Percentiles rank a stretch among this genome's conserved stretches.
Evolutionary conservation across 352 stramenopile genomes (phyloP).

Genomic region (Phytophthora citricola): DNA sequence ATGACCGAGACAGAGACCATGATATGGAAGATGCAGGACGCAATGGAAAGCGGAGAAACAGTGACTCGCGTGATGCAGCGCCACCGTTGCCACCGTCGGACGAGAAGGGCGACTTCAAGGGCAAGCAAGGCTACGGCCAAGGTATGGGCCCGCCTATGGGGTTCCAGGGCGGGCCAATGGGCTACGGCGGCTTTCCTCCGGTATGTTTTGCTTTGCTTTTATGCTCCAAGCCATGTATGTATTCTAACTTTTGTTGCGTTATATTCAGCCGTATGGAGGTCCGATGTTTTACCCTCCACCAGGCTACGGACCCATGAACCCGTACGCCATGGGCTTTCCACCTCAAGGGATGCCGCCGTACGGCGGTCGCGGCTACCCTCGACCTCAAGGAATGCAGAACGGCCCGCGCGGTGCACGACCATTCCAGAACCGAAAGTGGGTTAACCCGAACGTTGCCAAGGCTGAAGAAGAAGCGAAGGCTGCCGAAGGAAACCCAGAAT

Average conservation of each 20-base stretch:
- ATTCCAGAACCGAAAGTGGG: conserved; percentile 87
- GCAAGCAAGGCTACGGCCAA: conserved; percentile 37
- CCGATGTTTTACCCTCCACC: conserved; percentile 82
- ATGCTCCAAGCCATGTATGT: not conserved
- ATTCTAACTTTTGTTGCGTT: conserved; percentile 19
- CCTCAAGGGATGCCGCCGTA: conserved; percentile 61
- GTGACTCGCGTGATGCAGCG: conserved; percentile 24
- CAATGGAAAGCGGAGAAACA: conserved; percentile 37
- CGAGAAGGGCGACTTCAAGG: conserved; percentile 24
- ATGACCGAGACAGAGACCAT: conserved; percentile 32
- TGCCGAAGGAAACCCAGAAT: conserved; percentile 32
- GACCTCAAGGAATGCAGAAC: conserved; percentile 32
- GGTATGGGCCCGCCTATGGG: conserved; percentile 52
- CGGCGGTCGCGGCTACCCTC: conserved; percentile 39
- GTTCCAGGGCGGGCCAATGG: conserved; percentile 68
- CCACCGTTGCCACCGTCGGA: conserved; percentile 45
- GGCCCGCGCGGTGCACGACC: conserved; percentile 52
- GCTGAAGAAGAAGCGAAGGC: conserved; percentile 46
- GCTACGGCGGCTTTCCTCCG: conserved; percentile 65
- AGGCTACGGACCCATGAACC: conserved; percentile 63
- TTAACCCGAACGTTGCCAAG: conserved; percentile 83
- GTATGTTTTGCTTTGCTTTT: conserved; percentile 41
- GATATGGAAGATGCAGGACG: conserved; percentile 35
- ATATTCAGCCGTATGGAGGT: conserved; percentile 61
- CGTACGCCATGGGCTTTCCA: conserved; percentile 78